Conservation (phyloP, 345 rosid species). For the Trapa incisa region DNA sequence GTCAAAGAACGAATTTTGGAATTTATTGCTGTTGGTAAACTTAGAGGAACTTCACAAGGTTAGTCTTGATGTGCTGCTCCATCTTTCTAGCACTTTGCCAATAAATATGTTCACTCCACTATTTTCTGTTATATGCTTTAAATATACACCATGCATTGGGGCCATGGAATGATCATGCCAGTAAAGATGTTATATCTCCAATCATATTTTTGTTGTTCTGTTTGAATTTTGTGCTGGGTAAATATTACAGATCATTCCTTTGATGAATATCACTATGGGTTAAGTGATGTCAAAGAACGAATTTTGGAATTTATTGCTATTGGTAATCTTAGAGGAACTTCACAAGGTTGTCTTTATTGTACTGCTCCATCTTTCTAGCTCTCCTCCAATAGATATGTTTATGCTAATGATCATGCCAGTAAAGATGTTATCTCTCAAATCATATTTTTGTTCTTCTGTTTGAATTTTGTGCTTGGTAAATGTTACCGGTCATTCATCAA, state of each 20-base stretch:
- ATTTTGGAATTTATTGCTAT: conserved; percentile 97
- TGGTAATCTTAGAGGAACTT: conserved; percentile 94
- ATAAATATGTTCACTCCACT: neutral
- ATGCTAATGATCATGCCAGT: neutral
- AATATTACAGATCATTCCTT: neutral
- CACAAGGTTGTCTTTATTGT: conserved; percentile 55
- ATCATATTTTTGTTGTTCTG: neutral
- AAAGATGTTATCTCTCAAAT: neutral
- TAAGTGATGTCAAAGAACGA: conserved; percentile 93
- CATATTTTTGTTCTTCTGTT: neutral
- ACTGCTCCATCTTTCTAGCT: neutral
- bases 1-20: conserved; percentile 98
- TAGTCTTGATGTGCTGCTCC: neutral
- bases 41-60: conserved; percentile 98
- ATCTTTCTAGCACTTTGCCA: neutral
- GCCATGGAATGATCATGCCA: neutral
- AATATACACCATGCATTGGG: neutral
- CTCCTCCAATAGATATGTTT: neutral
- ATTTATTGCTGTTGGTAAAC: conserved; percentile 98
- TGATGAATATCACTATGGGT: conserved; percentile 12
- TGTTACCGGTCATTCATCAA: neutral
- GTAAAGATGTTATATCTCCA: neutral
- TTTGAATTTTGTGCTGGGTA: neutral
- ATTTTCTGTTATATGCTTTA: neutral
- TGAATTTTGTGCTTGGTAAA: neutral